phyloP scores from a whole-genome alignment of 2,329 filamentous ascomycete genomes.

The Penicillium sp. region DNA sequence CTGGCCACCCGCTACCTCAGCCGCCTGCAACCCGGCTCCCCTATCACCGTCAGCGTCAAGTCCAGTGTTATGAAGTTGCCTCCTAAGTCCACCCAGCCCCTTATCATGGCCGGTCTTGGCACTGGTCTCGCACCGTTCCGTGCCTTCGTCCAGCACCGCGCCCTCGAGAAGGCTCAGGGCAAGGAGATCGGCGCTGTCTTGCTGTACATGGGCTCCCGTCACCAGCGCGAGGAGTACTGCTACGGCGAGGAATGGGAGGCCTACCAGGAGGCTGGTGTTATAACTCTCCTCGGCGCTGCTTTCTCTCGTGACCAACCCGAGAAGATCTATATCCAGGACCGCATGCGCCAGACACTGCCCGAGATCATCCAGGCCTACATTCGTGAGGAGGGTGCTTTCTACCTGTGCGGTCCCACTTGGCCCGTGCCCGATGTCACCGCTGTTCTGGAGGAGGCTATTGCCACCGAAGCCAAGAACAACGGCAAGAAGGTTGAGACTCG shows the following conservation, averaged over 20 bases:
- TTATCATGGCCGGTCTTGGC: conserved; percentile 98
- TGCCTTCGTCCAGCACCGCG: conserved; percentile 94
- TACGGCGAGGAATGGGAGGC: conserved; percentile 99
- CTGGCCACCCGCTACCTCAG: conserved; percentile 88
- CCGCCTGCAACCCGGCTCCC: conserved; percentile 61
- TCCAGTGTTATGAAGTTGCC: conserved; percentile 99
- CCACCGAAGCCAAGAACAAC: conserved; percentile 57
- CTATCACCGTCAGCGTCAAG: conserved; percentile 88
- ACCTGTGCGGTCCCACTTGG: conserved; percentile 96
- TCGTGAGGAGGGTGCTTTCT: conserved; percentile 80
- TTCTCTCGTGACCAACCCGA: conserved; percentile 94
- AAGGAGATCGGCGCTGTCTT: conserved; percentile 89
- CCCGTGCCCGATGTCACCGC: conserved; percentile 93
- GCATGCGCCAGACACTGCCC: conserved; percentile 78
- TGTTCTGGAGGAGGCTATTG: conserved; percentile 87
- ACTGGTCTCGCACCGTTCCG: conserved; percentile 98
- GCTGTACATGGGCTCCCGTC: conserved; percentile 90
- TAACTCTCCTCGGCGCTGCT: conserved; percentile 83
- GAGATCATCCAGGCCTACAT: conserved; percentile 83
- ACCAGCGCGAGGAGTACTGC: conserved; percentile 96
- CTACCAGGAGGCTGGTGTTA: conserved; percentile 87
- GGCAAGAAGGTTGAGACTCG: conserved; percentile 70
- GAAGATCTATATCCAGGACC: conserved; percentile 99
- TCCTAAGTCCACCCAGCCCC: conserved; percentile 70
- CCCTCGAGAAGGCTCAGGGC: conserved; percentile 94